Evolutionary conservation across 2,329 filamentous ascomycete genomes (phyloP), one percentile per base, ranked within the genome.

Genomic region (Alternaria postmessia): DNA sequence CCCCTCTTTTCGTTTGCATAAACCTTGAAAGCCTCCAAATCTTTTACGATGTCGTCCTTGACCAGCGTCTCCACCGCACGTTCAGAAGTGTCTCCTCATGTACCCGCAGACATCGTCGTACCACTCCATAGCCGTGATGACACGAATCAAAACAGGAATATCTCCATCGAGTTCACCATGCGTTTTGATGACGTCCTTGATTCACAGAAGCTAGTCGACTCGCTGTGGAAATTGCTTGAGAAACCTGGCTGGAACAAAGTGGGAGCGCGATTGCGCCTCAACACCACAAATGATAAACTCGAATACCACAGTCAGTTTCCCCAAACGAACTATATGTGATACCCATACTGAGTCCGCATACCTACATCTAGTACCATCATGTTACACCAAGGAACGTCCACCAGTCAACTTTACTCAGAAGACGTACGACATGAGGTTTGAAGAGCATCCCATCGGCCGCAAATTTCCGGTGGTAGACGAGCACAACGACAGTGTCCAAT

Each of bases 151-250:
- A 59, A 61, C 26, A 48, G 61, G 7, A 44, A 49, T 4, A 22
- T 73, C 3, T 39, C 54, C 3, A 7, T 71, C 5, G 47, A 68
- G 36, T 65, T 67, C 30, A 76, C 77, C 0, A 71, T 84, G 30
- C 71, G 74, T 4, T 85, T 84, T 63, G 79, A 85, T 59, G 79
- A 82, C 58, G 80, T 83, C 2, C 75, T 85, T 4, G 82, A 85
- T 56, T 63, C 76, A 0, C 64, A 78, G 0, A 81, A 73, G 44
- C 72, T 85, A 2, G 69, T 72, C 2, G 54, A 43, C 5, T 67
- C 81, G 1, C 68, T 85, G 1, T 67, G 71, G 9, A 68, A 63
- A 14, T 67, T 85, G 14, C 62, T 85, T 7, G 73, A 80, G 12
- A 78, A 76, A 7, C 80, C 78, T 1, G 80, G 80, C 34, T 85